Evolutionary conservation across 176 grass and related monocot species (phyloP), one percentile per base, ranked within the genome.

Genomic region (Avena sativa): DNA sequence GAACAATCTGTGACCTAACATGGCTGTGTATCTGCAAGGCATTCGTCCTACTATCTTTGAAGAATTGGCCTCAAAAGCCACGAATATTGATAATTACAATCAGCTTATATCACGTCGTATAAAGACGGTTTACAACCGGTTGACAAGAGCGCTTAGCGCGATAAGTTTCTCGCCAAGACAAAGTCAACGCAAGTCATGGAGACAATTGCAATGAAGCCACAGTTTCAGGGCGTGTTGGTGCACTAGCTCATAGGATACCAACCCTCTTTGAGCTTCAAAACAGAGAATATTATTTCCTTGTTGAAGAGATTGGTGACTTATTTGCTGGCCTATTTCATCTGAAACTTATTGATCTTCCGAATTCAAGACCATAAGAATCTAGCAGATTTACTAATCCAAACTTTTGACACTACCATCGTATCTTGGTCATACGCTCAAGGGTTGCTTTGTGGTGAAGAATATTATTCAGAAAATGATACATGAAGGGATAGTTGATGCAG

Each of bases 201-300:
- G 0, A 0, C 47, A 0, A 66, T 4, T 0, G 0, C 8, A 0
- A 0, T 2, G 1, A 58, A 48, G 0, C 17, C 20, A 1, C 20
- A 14, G 0, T 52, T 65, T 4, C 25, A 65, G 59, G n/a, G 0
- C 28, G 21, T 0, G 15, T 0, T 0, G 3, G 9, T 0, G 1
- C 71, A 6, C 3, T 0, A 3, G 3, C 9, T 48, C 5, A 1
- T 12, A 60, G 38, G 9, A 84, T 36, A 2, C 34, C 52, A 26
- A 60, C 68, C 4, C 52, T 83, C 3, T 59, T 8, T 1, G 9
- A 74, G 5, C 4, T 2, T 0, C 25, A 84, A 63, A 84, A 51
- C 1, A 60, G 12, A 17, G 19, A 84, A 3, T 75, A 84, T 2
- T 64, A 23, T 0, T 75, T 84, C 17, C 83, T 43, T 0, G 0